phyloP scores from a whole-genome alignment of 768 basidiomycete genomes.

The Cystofilobasidium bisporidii region DNA sequence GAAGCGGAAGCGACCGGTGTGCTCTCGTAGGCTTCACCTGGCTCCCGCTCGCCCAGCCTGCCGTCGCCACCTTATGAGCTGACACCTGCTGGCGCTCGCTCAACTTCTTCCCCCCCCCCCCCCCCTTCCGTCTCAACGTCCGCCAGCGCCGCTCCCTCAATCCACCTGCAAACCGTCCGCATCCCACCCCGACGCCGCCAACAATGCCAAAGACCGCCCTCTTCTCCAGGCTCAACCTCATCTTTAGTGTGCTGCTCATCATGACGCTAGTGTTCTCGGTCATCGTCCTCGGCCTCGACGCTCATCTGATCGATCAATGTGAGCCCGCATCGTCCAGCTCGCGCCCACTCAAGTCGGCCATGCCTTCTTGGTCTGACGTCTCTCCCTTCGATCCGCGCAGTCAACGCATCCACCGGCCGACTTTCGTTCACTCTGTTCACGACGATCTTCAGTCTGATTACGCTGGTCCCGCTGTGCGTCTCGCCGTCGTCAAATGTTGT shows the following conservation, averaged over 20 bases:
- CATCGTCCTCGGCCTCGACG: not conserved
- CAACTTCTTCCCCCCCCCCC: no score
- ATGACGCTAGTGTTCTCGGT: not conserved
- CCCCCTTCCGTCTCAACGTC: no score
- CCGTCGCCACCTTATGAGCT: no score
- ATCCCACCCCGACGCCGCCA: no score
- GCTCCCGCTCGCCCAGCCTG: no score
- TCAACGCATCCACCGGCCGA: not conserved
- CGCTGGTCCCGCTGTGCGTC: not conserved
- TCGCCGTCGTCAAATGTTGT: no score
- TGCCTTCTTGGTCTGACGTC: no score
- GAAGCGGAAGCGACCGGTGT: no score
- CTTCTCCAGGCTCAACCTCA: not conserved
- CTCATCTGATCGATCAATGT: not conserved
- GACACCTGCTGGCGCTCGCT: no score
- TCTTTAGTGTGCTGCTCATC: not conserved
- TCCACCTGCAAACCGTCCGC: no score
- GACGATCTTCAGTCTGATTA: not conserved
- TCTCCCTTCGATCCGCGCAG: not conserved
- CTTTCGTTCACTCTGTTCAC: not conserved
- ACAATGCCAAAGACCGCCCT: not conserved
- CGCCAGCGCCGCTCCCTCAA: no score
- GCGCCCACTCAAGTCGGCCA: not conserved
- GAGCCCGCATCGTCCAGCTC: not conserved
- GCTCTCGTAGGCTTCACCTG: no score